A percentile compares a stretch with the other conserved stretches of the same genome.
phyloP scores from a whole-genome alignment of 345 rosid genomes.

The Populus pruinosa region DNA sequence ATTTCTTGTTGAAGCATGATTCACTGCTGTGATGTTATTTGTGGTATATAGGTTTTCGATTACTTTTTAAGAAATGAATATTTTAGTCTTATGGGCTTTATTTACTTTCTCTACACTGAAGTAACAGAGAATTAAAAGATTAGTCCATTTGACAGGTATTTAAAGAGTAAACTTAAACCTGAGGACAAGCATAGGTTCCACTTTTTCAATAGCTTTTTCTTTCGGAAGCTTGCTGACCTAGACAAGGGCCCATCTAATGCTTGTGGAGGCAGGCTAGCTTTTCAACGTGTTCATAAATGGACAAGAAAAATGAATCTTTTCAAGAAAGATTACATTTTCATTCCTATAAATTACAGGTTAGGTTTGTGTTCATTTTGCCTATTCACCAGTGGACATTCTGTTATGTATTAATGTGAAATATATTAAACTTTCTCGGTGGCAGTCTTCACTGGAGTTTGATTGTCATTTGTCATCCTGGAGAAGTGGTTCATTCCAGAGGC shows the following conservation, averaged over 20 bases:
- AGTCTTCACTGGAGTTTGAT: conserved; percentile 99
- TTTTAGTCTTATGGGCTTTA: neutral
- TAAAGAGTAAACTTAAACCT: conserved; percentile 60
- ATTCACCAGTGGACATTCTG: neutral
- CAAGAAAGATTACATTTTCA: conserved; percentile 85
- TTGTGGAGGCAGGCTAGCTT: conserved; percentile 85
- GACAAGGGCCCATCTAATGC: conserved; percentile 89
- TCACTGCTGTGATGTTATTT: neutral
- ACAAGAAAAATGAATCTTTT: conserved; percentile 85
- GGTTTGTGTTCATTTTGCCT: neutral
- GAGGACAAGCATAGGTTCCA: conserved; percentile 68
- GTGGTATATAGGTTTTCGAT: neutral
- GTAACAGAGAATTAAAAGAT: neutral
- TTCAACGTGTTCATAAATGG: conserved; percentile 91
- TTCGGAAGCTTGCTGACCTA: conserved; percentile 94
- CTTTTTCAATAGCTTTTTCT: conserved; percentile 96
- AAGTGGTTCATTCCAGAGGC: conserved; percentile 62
- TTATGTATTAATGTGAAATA: conserved; percentile 13
- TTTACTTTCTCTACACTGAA: neutral
- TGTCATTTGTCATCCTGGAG: conserved; percentile 89
- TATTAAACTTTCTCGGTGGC: conserved; percentile 27
- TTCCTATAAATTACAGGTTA: conserved; percentile 82
- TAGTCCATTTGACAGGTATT: conserved; percentile 50
- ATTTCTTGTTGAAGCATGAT: neutral
- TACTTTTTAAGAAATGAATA: neutral